phyloP scores from a whole-genome alignment of 306 rosid species.

The Hippophae rhamnoides region DNA sequence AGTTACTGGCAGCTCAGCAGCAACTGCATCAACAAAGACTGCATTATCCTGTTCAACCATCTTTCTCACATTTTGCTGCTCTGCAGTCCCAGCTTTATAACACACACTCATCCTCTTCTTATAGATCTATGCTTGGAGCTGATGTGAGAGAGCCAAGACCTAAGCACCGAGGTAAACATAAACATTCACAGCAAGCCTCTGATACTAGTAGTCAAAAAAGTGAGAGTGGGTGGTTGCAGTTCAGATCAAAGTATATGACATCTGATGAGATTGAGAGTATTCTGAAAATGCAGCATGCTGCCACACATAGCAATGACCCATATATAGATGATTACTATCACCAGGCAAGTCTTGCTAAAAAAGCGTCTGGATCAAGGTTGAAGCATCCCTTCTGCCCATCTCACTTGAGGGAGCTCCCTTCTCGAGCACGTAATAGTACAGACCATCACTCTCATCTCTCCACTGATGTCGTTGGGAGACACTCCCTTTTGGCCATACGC shows the following conservation, averaged over 20 bases:
- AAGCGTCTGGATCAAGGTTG: slow-evolving; percentile 65
- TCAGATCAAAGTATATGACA: slow-evolving; percentile 73
- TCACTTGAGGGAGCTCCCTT: slow-evolving; percentile 80
- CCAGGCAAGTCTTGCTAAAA: slow-evolving; percentile 82
- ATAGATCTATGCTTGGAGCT: slow-evolving; percentile 53
- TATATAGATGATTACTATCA: slow-evolving; percentile 95
- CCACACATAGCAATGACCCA: slow-evolving; percentile 94
- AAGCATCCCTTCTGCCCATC: slow-evolving; percentile 84
- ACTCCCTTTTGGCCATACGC: slow-evolving; percentile 91
- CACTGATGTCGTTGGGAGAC: slow-evolving; percentile 95
- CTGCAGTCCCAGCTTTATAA: slow-evolving; percentile 43
- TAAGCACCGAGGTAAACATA: slow-evolving; percentile 48
- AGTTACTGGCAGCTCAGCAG: slow-evolving; percentile 20
- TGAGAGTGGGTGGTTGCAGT: slow-evolving; percentile 70
- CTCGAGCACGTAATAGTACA: slow-evolving; percentile 57
- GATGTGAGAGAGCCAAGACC: slow-evolving; percentile 78
- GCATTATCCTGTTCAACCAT: slow-evolving; percentile 42
- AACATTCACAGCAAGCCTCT: slow-evolving; percentile 48
- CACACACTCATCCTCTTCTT: slow-evolving; percentile 53
- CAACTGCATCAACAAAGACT: slow-evolving; percentile 41
- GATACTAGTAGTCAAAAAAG: slow-evolving; percentile 43
- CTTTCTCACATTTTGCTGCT: slow-evolving; percentile 36
- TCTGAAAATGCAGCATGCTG: slow-evolving; percentile 86
- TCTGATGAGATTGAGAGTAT: slow-evolving; percentile 84
- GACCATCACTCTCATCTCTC: slow-evolving; percentile 98